These are phyloP conservation scores for Microglena sp. DNA, from an alignment of 139 green algal genomes.

Conservation along the genomic window DNA sequence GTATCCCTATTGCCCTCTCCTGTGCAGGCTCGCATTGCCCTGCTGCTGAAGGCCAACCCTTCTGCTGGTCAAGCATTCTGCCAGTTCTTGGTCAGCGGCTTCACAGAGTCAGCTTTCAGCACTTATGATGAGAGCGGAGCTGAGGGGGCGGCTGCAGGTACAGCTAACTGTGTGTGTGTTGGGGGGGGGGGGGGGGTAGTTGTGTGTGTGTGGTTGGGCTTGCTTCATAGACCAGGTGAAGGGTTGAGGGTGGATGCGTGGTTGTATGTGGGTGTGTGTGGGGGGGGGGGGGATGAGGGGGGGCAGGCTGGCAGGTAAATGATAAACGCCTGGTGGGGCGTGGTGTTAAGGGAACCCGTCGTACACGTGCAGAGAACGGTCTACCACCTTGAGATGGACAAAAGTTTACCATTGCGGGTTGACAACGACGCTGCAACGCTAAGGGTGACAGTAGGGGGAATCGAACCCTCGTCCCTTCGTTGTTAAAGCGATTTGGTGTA, in stretches of 20 bases:
- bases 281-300: too few relatives aligned
- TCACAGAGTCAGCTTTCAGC: background rate
- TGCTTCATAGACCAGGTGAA: too few relatives aligned
- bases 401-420: too few relatives aligned
- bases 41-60: conserved; percentile 52
- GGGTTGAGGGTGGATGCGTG: background rate
- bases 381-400: too few relatives aligned
- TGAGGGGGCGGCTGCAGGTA: background rate
- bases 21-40: conserved; percentile 43
- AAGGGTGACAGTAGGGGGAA: too few relatives aligned
- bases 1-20: background rate
- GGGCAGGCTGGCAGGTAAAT: too few relatives aligned
- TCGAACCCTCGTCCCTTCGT: too few relatives aligned
- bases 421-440: too few relatives aligned
- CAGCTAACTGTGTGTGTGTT: background rate
- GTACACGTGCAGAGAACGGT: too few relatives aligned
- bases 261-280: background rate
- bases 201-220: background rate
- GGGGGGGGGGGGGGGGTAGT: background rate
- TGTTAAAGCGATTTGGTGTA: too few relatives aligned
- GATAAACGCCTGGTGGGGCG: too few relatives aligned
- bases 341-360: too few relatives aligned
- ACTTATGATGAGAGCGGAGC: background rate
- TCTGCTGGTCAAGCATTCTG: conserved; percentile 49
- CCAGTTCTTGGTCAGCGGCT: conserved; percentile 28